Conservation (phyloP, 306 rosid species). For the Dalbergia cultrata region DNA sequence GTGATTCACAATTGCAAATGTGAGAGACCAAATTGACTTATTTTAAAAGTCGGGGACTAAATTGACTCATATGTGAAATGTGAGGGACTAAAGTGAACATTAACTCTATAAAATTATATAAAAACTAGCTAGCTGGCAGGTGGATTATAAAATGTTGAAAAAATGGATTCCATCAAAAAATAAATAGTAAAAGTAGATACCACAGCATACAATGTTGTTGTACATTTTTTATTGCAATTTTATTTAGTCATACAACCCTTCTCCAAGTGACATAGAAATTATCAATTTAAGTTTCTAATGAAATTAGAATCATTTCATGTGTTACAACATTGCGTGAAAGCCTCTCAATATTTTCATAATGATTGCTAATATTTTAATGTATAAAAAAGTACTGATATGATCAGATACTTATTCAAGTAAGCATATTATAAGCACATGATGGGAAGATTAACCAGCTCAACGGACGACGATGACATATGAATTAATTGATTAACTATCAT, state of each 20-base stretch:
- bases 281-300: slow-evolving; percentile 2
- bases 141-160: neutral
- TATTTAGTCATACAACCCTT: neutral
- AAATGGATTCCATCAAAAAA: neutral
- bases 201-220: neutral
- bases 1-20: no score
- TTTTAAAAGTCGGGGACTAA: no score
- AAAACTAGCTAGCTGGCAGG: neutral
- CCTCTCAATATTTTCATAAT: neutral
- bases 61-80: no score
- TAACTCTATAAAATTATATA: no score
- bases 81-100: no score
- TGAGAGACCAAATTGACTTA: no score
- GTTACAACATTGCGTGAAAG: slow-evolving; percentile 11
- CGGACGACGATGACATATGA: slow-evolving; percentile 24
- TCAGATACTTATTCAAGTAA: neutral
- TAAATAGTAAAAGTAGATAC: neutral
- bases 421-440: slow-evolving; percentile 32
- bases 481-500: neutral
- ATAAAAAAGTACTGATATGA: neutral
- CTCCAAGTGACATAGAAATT: slow-evolving; percentile 7
- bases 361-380: slow-evolving; percentile 1
- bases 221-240: neutral
- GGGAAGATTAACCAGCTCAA: slow-evolving; percentile 18
- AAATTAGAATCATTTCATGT: slow-evolving; percentile 6